Evolutionary conservation across 345 rosid species (phyloP), one percentile per base, ranked within the genome.

Genomic region (Kernera saxatilis): DNA sequence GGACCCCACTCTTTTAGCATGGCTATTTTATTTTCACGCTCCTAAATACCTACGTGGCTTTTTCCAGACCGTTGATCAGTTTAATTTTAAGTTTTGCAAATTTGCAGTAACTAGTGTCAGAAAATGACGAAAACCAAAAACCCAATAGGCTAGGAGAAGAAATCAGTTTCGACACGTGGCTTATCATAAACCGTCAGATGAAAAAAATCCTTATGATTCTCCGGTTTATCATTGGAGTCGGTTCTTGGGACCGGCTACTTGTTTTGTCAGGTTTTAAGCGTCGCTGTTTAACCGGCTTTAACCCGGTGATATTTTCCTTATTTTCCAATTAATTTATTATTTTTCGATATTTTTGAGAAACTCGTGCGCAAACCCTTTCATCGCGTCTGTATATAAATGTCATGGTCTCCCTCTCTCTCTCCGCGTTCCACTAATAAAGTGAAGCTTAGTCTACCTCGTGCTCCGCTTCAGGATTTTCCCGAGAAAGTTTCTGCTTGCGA

Each of bases 151-250:
- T 67, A 35, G 27, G 65, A 69, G 64, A 32, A 18, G 23, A 27
- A 25, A 37, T 37, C 50, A 3, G 5, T 3, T 21, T 2, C 1
- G n/a, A 33, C 70, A 75, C 75, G 71, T 76, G 79, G 26, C 18
- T 3, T 4, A 15, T 14, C 1, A 2, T 0, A 21, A n/a, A 63
- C 75, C 71, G 79, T 76, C 39, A 27, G 45, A 69, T 75, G 21
- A 22, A 61, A 54, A 57, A 67, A 53, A 41, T 53, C 50, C 35
- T 17, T 10, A 61, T 30, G 22, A 60, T 26, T 3, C 64, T 6
- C 78, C 70, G 65, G 58, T 76, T 68, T 19, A 29, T 53, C 70
- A 69, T 67, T 50, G 61, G 64, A 69, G 64, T 60, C 74, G 60
- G 78, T 67, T 67, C 5, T 8, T 26, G 26, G 10, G 17, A 68